phyloP scores from a whole-genome alignment of 306 rosid genomes.

The Styphnolobium japonicum region DNA sequence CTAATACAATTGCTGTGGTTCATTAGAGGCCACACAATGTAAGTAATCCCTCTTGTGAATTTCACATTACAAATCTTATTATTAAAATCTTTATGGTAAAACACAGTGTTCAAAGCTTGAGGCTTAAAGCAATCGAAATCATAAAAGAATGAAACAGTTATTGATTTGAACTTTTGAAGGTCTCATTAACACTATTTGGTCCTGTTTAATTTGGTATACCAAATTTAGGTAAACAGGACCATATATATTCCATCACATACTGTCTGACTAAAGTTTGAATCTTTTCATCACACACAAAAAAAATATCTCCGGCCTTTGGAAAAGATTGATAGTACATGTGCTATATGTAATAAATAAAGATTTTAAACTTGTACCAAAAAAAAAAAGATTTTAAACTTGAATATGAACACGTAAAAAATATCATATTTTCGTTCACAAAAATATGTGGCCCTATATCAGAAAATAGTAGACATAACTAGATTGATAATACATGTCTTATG shows the following conservation, averaged over 20 bases:
- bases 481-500: conserved; percentile 15
- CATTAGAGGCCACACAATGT: too few species aligned
- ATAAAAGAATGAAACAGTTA: neutral
- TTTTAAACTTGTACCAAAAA: neutral
- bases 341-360: neutral
- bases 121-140: neutral
- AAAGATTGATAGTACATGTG: neutral
- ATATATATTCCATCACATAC: neutral
- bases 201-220: conserved; percentile 21
- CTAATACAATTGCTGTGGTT: too few species aligned
- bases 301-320: neutral
- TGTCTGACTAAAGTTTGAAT: conserved; percentile 5
- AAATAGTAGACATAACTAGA: neutral
- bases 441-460: conserved; percentile 8
- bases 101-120: neutral
- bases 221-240: conserved; percentile 1
- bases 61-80: too few species aligned
- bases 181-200: neutral
- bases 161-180: neutral
- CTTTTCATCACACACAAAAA: neutral
- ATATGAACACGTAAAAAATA: neutral
- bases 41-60: neutral
- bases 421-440: neutral
- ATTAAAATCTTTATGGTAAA: neutral
- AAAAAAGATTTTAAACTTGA: neutral